Evolutionary conservation across 805 yeast species (phyloP).

Genomic region (Ogataea paradorogensis): DNA sequence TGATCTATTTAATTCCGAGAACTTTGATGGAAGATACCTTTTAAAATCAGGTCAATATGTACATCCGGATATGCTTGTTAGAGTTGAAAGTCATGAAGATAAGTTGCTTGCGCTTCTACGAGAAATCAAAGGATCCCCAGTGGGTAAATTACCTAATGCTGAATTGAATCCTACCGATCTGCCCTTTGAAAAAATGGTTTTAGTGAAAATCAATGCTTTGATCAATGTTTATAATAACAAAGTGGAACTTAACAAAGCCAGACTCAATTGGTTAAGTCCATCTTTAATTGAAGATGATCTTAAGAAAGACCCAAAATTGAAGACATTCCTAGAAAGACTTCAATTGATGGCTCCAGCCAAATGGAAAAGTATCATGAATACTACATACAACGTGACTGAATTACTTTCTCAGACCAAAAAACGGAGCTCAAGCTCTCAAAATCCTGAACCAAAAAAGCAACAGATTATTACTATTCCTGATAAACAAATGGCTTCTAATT

Average conservation of each 20-base stretch:
- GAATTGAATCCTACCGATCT: conserved; percentile 13
- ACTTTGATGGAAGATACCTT: conserved; percentile 8
- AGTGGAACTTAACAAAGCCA: conserved; percentile 22
- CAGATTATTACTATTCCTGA: neutral
- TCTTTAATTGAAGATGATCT: conserved; percentile 10
- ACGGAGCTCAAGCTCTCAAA: neutral
- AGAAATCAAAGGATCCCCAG: neutral
- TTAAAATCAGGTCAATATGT: conserved; percentile 6
- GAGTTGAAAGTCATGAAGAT: conserved; percentile 13
- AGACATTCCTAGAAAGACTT: conserved; percentile 19
- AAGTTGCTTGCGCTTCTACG: conserved; percentile 5
- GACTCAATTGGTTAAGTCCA: conserved; percentile 10
- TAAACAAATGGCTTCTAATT: neutral
- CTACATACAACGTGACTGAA: neutral
- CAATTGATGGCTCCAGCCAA: conserved; percentile 4
- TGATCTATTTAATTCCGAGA: conserved; percentile 1
- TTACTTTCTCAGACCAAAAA: neutral
- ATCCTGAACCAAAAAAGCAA: neutral
- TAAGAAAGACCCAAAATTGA: conserved; percentile 12
- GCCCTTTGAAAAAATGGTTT: conserved; percentile 14
- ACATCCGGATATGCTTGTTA: conserved; percentile 8
- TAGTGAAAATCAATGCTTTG: conserved; percentile 21
- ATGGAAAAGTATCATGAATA: conserved; percentile 10
- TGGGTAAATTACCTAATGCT: conserved; percentile 12
- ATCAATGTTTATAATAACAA: conserved; percentile 15